Percentiles rank a stretch among this genome's conserved stretches.
phyloP scores from a whole-genome alignment of 257 asterid species.

The Pogostemon cablin region DNA sequence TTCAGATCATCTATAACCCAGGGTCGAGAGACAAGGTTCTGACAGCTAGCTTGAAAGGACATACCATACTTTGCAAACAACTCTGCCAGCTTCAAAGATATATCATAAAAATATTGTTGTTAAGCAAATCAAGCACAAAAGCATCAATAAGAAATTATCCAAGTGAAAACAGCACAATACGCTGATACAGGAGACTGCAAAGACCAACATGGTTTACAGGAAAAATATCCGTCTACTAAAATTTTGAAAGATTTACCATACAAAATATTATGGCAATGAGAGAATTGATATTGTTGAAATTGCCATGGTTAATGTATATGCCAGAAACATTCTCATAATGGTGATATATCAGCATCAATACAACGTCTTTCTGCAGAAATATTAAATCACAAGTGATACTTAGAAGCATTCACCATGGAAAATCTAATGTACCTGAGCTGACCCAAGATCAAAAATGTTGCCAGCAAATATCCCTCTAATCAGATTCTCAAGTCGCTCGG shows the following conservation, averaged over 20 bases:
- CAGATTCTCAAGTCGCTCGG: constrained; percentile 73
- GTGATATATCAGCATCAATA: constrained; percentile 24
- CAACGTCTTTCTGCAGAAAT: constrained; percentile 21
- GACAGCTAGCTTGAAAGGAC: constrained; percentile 95
- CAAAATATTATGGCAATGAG: constrained; percentile 10
- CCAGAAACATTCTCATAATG: neutral
- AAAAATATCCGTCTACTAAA: neutral
- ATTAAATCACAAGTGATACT: constrained; percentile 9
- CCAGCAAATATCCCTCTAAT: constrained; percentile 96
- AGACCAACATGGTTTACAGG: constrained; percentile 16
- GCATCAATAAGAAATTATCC: constrained; percentile 16
- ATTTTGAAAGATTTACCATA: neutral
- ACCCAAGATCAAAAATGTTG: constrained; percentile 97
- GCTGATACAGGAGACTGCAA: constrained; percentile 6
- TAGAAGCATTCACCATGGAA: constrained; percentile 12
- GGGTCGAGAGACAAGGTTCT: constrained; percentile 92
- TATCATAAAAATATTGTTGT: constrained; percentile 23
- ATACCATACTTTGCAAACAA: constrained; percentile 91
- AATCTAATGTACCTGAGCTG: constrained; percentile 71
- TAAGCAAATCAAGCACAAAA: constrained; percentile 29
- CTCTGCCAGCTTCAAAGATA: constrained; percentile 81
- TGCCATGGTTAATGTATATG: neutral
- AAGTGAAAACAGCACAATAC: constrained; percentile 9
- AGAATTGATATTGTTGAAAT: constrained; percentile 20
- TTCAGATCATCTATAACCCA: constrained; percentile 98